Evolutionary conservation across 1,284 basidiomycete genomes (phyloP).

Genomic region (Chondrostereum purpureum): DNA sequence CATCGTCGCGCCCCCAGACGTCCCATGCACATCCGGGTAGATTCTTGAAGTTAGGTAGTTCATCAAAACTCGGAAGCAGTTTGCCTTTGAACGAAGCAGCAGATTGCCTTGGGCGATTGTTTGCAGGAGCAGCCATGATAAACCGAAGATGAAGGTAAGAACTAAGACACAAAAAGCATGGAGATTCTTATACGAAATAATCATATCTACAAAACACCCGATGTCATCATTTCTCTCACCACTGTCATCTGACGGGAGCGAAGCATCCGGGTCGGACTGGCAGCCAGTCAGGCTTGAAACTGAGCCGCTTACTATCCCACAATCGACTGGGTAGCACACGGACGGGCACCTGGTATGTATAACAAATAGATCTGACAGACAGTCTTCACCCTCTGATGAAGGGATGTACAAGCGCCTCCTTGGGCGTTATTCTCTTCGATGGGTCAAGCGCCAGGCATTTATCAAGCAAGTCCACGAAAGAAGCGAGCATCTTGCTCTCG

Average conservation of each 20-base stretch:
- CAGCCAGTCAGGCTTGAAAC: too few species aligned
- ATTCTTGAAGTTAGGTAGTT: slow-evolving; percentile 52
- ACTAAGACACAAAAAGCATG: too few species aligned
- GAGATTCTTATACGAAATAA: too few species aligned
- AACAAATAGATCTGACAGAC: too few species aligned
- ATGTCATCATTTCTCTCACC: too few species aligned
- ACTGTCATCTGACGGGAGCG: too few species aligned
- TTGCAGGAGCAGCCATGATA: neutral
- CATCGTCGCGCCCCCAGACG: slow-evolving; percentile 64
- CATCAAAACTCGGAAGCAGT: slow-evolving; percentile 50
- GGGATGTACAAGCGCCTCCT: slow-evolving; percentile 83
- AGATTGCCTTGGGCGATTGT: neutral
- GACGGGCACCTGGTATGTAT: too few species aligned
- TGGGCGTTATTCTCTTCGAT: slow-evolving; percentile 75
- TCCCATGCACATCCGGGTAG: slow-evolving; percentile 64
- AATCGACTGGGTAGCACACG: too few species aligned
- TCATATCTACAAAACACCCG: too few species aligned
- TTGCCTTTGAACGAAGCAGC: neutral
- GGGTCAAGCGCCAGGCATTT: slow-evolving; percentile 92
- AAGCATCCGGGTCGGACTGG: too few species aligned
- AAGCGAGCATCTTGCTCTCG: slow-evolving; percentile 76
- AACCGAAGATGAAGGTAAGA: too few species aligned
- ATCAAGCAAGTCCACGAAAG: slow-evolving; percentile 89
- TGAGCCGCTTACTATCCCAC: too few species aligned
- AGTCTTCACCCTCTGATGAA: slow-evolving; percentile 74